phyloP scores from a whole-genome alignment of 768 basidiomycete genomes.

The Collybiopsis luxurians region DNA sequence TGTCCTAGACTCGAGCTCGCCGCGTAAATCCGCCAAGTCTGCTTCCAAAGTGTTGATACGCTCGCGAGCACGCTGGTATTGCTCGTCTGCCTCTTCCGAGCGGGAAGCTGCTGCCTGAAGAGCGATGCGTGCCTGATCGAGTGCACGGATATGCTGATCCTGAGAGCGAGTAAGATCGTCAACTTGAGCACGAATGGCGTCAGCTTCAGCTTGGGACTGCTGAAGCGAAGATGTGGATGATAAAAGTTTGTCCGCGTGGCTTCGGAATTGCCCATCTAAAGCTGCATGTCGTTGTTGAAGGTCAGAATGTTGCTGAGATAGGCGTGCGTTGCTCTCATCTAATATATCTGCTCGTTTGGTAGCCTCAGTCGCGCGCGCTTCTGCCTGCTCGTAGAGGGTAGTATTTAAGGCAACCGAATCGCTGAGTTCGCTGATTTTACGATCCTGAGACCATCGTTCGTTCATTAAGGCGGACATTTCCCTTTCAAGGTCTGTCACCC shows the following conservation, averaged over 20 bases:
- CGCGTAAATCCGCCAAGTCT: constrained; percentile 75
- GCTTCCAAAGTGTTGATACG: constrained; percentile 69
- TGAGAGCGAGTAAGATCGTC: constrained; percentile 68
- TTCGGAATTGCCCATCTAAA: constrained; percentile 66
- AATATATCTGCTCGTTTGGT: constrained; percentile 71
- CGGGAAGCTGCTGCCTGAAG: constrained; percentile 74
- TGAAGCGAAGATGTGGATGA: constrained; percentile 71
- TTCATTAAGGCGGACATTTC: constrained; percentile 59
- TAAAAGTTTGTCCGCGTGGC: constrained; percentile 73
- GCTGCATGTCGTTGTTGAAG: constrained; percentile 62
- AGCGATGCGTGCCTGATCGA: constrained; percentile 83
- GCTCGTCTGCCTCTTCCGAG: constrained; percentile 73
- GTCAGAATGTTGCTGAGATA: constrained; percentile 61
- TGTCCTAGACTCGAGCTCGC: constrained; percentile 75
- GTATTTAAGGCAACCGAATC: constrained; percentile 77
- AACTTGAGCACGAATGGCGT: constrained; percentile 59
- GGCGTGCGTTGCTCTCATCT: constrained; percentile 65
- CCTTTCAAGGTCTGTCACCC: constrained; percentile 69
- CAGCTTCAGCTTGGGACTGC: constrained; percentile 77
- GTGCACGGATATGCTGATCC: constrained; percentile 82
- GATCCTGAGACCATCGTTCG: constrained; percentile 65
- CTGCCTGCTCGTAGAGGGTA: constrained; percentile 75
- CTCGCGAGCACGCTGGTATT: constrained; percentile 68
- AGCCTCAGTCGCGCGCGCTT: constrained; percentile 74
- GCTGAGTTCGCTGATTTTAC: constrained; percentile 66